A percentile compares a stretch with the other conserved stretches of the same genome.
Conservation (phyloP, 2,329 filamentous ascomycete species). For the Fusarium sp. region DNA sequence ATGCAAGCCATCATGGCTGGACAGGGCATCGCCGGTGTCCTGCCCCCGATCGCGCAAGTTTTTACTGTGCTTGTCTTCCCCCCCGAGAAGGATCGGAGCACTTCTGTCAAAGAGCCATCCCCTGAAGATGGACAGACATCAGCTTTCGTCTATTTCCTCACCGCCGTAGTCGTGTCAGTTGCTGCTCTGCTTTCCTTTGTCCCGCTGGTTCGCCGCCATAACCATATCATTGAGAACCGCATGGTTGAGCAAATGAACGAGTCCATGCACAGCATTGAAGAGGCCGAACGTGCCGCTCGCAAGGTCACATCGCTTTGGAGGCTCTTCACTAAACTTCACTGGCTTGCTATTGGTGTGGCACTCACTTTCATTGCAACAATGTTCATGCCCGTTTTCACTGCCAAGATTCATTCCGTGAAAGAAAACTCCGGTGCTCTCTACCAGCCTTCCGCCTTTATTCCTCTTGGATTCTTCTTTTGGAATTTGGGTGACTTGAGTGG, state of each 20-base stretch:
- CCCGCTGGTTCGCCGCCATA: conserved; percentile 71
- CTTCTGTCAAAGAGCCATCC: conserved; percentile 34
- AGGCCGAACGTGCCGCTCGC: conserved; percentile 61
- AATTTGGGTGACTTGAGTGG: conserved; percentile 87
- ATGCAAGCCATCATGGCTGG: conserved; percentile 97
- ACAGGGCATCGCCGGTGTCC: conserved; percentile 88
- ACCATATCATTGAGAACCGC: conserved; percentile 59
- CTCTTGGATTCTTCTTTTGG: conserved; percentile 91
- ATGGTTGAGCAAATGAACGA: conserved; percentile 58
- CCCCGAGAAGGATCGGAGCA: conserved; percentile 45
- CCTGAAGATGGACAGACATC: conserved; percentile 55
- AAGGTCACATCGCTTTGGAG: conserved; percentile 63
- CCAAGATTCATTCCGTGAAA: conserved; percentile 62
- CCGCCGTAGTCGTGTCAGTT: conserved; percentile 79
- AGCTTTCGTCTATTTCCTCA: conserved; percentile 90
- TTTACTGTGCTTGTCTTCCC: conserved; percentile 73
- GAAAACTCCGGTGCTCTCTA: conserved; percentile 63
- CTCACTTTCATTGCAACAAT: conserved; percentile 86
- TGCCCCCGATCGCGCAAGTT: conserved; percentile 89
- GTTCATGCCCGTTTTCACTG: conserved; percentile 94
- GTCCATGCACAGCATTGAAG: conserved; percentile 60
- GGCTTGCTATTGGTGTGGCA: conserved; percentile 79
- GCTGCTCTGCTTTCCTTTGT: conserved; percentile 76
- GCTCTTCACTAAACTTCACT: conserved; percentile 80
- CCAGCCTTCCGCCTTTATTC: conserved; percentile 81